phyloP scores from a whole-genome alignment of 441 rosid species.

The Sinapis alba region DNA sequence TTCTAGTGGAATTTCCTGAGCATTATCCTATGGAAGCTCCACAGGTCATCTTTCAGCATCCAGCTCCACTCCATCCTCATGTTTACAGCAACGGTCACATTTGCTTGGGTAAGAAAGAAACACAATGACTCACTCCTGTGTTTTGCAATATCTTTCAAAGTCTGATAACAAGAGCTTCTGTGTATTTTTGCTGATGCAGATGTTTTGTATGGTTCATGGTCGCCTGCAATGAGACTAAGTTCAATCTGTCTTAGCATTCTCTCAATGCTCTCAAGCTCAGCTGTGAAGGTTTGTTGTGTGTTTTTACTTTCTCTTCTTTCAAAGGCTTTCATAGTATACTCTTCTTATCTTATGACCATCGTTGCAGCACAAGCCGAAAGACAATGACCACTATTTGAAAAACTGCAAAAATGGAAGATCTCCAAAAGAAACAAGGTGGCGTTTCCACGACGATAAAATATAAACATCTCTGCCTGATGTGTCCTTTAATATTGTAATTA shows the following conservation, averaged over 20 bases:
- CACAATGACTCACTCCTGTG: not conserved
- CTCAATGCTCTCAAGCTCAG: slow-evolving; percentile 98
- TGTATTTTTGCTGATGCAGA: slow-evolving; percentile 47
- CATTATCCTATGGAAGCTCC: slow-evolving; percentile 99
- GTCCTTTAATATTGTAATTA: slow-evolving; percentile 16
- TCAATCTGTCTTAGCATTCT: slow-evolving; percentile 99
- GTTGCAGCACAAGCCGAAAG: slow-evolving; percentile 98
- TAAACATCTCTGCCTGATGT: slow-evolving; percentile 35
- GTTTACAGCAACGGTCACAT: slow-evolving; percentile 98
- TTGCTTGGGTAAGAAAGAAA: slow-evolving; percentile 76
- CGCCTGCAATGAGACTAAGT: slow-evolving; percentile 98
- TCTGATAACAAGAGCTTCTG: slow-evolving; percentile 1
- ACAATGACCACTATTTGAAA: slow-evolving; percentile 95
- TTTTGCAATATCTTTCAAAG: not conserved
- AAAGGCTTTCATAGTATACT: not conserved
- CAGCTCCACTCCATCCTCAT: slow-evolving; percentile 96
- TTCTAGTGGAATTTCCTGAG: slow-evolving; percentile 96
- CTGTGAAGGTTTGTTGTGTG: slow-evolving; percentile 69
- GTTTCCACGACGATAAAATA: slow-evolving; percentile 96
- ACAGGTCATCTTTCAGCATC: slow-evolving; percentile 94
- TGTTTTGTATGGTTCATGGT: slow-evolving; percentile 98
- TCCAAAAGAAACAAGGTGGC: slow-evolving; percentile 99
- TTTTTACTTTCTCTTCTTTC: not conserved
- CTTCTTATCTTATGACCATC: not conserved
- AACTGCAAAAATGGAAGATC: slow-evolving; percentile 97